Evolutionary conservation across 2,329 filamentous ascomycete genomes (phyloP), one percentile per base, ranked within the genome.

Genomic region (Knufia petricola): DNA sequence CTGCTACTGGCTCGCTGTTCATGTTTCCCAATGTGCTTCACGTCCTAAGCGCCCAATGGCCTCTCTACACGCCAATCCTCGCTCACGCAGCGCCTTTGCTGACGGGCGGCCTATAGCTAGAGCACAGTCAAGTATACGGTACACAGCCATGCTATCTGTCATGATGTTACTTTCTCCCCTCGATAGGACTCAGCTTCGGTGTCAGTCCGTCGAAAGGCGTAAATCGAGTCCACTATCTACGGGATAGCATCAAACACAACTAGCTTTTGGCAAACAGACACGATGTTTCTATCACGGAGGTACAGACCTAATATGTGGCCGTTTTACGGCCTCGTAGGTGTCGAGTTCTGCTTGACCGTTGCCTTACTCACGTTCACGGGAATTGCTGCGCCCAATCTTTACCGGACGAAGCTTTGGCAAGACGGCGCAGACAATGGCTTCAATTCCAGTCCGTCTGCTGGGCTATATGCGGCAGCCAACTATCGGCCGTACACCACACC

Each of bases 391-490:
- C 78, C 78, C 45, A 71, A 82, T 60, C 67, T 74, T 44, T 82
- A 82, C 60, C 72, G 76, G 36, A 78, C 74, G 3, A 76, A 72
- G 51, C 63, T 82, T 28, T 82, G 79, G 79, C 69, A 76, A 57
- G 76, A 81, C 60, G 79, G 79, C 42, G 73, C 72, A 31, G 68
- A 75, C 51, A 72, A 77, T 60, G 79, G 79, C 24, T 82, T 78
- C 67, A 82, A 82, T 61, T 80, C 77, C 56, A 69, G 74, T 24
- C 78, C 79, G 2, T 69, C 69, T 48, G 69, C 73, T 44, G 66
- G 74, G 1, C 53, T 82, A 1, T 82, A 82, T 57, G 72, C 74
- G 10, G 69, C 71, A 52, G 77, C 78, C 13, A 82, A 82, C 55
- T 77, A 81, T 58, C 62, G 66, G 51, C 67, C 75, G 2, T 74